phyloP scores from a whole-genome alignment of 768 basidiomycete genomes.

The Cubamyces sp. region DNA sequence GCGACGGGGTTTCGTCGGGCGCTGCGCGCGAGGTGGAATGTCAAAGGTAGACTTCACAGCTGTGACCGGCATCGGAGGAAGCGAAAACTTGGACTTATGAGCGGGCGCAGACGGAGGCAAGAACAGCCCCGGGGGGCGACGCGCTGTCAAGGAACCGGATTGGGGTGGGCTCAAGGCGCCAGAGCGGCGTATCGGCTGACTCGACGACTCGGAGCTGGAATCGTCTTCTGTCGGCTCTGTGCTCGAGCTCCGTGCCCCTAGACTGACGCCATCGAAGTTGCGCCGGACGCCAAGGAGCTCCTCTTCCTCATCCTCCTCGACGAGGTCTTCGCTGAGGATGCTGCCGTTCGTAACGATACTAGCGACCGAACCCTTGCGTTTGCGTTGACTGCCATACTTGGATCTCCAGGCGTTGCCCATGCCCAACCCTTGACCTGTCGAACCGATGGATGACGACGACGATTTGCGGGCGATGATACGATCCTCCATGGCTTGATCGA shows the following conservation, averaged over 20 bases:
- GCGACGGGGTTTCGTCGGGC: constrained; percentile 52
- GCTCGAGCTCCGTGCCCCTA: constrained; percentile 34
- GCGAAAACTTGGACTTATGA: constrained; percentile 59
- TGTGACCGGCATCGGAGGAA: constrained; percentile 55
- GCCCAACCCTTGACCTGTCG: constrained; percentile 51
- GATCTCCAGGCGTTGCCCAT: constrained; percentile 70
- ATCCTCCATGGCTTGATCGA: constrained; percentile 89
- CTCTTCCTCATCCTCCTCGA: constrained; percentile 82
- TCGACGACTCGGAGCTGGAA: constrained; percentile 27
- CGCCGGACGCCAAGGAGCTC: constrained; percentile 72
- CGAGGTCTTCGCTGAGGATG: constrained; percentile 75
- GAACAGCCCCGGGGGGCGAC: constrained; percentile 18
- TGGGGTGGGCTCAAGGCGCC: constrained; percentile 30
- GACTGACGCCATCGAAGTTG: constrained; percentile 52
- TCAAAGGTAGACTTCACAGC: constrained; percentile 58
- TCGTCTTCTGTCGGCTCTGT: constrained; percentile 41
- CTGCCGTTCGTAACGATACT: constrained; percentile 71
- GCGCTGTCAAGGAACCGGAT: constrained; percentile 35
- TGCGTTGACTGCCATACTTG: constrained; percentile 61
- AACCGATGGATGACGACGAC: constrained; percentile 66
- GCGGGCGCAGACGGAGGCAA: constrained; percentile 35
- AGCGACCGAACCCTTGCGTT: constrained; percentile 75
- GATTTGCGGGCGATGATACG: constrained; percentile 75
- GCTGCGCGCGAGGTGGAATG: constrained; percentile 34
- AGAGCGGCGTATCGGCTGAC: constrained; percentile 34